Evolutionary conservation across 1,284 basidiomycete genomes (phyloP).

Genomic region (Ceratobasidium sp.): DNA sequence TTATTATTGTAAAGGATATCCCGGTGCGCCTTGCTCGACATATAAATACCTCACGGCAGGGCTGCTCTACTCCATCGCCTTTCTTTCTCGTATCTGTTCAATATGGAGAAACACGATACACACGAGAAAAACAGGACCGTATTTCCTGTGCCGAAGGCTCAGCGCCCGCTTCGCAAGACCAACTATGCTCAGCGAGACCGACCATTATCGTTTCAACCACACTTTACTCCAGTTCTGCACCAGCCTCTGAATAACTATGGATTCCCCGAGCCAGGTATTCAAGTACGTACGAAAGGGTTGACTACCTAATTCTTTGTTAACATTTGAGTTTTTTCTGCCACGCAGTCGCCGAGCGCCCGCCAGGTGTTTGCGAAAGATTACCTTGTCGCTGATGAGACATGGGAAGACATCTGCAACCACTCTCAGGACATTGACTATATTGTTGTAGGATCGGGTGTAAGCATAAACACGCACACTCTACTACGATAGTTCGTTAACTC

Average conservation of each 20-base stretch:
- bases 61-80: too few relatives aligned
- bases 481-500: background rate
- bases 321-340: background rate
- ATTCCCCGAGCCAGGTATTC: conserved; percentile 29
- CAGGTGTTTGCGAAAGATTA: conserved; percentile 31
- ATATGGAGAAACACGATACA: too few relatives aligned
- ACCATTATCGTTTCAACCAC: conserved; percentile 23
- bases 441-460: conserved; percentile 37
- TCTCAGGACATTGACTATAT: conserved; percentile 17
- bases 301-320: too few relatives aligned
- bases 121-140: background rate
- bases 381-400: conserved; percentile 20
- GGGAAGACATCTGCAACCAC: conserved; percentile 24
- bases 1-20: too few relatives aligned
- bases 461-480: background rate
- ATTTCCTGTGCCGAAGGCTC: background rate
- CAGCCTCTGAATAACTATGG: conserved; percentile 31
- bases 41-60: too few relatives aligned
- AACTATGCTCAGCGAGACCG: conserved; percentile 9
- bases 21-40: too few relatives aligned
- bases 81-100: too few relatives aligned
- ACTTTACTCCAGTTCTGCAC: background rate
- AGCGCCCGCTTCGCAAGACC: background rate
- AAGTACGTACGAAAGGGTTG: background rate
- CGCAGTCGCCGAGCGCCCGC: conserved; percentile 19